Percentiles rank a stretch among this genome's conserved stretches.
These are phyloP conservation scores for Candida corydali DNA, from an alignment of 805 yeast species.

Conservation along the genomic window DNA sequence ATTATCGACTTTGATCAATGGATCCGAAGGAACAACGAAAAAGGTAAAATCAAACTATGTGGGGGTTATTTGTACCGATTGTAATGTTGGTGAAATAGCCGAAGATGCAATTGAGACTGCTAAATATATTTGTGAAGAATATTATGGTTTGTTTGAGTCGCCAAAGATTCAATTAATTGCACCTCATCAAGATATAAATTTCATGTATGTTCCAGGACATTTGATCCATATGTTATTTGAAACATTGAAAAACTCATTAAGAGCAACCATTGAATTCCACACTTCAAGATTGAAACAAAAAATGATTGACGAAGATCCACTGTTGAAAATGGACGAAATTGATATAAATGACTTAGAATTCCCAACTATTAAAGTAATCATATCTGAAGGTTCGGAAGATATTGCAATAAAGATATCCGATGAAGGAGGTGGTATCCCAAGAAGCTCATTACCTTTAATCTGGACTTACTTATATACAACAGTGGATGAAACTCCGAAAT, in stretches of 20 bases:
- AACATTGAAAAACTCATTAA: conserved; percentile 76
- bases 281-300: conserved; percentile 44
- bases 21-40: conserved; percentile 13
- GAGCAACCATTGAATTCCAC: conserved; percentile 86
- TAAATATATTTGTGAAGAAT: conserved; percentile 84
- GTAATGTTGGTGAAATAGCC: conserved; percentile 79
- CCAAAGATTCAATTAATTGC: conserved; percentile 80
- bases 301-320: conserved; percentile 40
- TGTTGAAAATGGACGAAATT: conserved; percentile 28
- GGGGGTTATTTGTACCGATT: conserved; percentile 82
- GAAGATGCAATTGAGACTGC: conserved; percentile 89
- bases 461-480: conserved; percentile 94
- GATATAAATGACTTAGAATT: conserved; percentile 62
- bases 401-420: conserved; percentile 87
- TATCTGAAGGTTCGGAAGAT: conserved; percentile 86
- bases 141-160: conserved; percentile 81
- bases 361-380: conserved; percentile 83
- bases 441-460: conserved; percentile 76
- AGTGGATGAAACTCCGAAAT: conserved; percentile 64
- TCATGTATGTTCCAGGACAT: conserved; percentile 93
- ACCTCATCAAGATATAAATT: conserved; percentile 63
- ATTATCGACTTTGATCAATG: conserved; percentile 32
- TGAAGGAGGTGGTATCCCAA: conserved; percentile 91
- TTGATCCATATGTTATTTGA: conserved; percentile 88
- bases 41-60: conserved; percentile 56